Conservation (phyloP, 2,329 filamentous ascomycete species). For the Cordyceps cicadae region DNA sequence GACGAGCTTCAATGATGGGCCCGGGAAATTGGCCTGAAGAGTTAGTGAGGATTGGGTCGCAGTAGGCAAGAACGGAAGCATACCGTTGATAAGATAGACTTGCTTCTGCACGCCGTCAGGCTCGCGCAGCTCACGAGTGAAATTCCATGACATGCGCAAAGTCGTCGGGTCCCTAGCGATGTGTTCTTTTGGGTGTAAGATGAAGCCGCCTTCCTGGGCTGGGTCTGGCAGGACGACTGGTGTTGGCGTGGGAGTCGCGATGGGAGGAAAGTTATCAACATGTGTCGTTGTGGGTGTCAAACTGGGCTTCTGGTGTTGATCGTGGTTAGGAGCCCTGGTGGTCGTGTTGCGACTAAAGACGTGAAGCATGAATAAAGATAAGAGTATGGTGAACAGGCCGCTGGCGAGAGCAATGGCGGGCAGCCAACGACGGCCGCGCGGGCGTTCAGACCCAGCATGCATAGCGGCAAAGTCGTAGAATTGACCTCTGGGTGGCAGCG, state of each 20-base stretch:
- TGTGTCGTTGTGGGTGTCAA: not conserved
- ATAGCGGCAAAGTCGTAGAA: not conserved
- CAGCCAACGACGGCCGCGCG: not conserved
- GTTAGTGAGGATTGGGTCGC: constrained; percentile 13
- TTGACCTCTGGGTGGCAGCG: not conserved
- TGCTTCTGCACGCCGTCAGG: constrained; percentile 43
- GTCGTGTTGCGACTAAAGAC: constrained; percentile 1
- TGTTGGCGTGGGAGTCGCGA: not conserved
- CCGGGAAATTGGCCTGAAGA: constrained; percentile 35
- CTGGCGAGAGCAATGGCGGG: not conserved
- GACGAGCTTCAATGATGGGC: constrained; percentile 35
- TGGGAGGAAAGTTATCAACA: constrained; percentile 1
- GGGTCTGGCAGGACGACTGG: not conserved
- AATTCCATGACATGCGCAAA: constrained; percentile 28
- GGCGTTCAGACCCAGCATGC: not conserved
- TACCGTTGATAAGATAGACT: constrained; percentile 42
- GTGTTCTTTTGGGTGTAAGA: constrained; percentile 35
- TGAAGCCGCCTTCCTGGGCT: constrained; percentile 7
- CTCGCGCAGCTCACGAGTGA: constrained; percentile 28
- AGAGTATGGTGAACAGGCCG: constrained; percentile 1
- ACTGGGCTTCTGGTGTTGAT: not conserved
- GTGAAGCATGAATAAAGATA: constrained; percentile 2
- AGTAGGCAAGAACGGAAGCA: not conserved
- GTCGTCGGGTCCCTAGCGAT: constrained; percentile 25
- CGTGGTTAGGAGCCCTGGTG: not conserved